Conservation (phyloP, 768 basidiomycete genomes). For the Leccinum barrowsii region DNA sequence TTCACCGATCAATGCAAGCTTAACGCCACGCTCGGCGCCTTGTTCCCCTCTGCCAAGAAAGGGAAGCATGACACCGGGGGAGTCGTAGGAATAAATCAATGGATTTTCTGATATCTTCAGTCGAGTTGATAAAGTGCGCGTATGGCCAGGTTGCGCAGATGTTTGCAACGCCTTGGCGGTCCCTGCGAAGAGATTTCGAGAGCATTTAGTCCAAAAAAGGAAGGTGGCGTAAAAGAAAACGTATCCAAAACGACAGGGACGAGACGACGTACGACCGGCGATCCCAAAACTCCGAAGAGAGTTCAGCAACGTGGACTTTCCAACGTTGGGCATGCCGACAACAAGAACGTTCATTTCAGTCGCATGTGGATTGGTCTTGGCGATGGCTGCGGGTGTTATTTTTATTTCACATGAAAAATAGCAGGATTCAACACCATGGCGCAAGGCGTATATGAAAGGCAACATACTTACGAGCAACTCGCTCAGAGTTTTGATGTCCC, state of each 20-base stretch:
- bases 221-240: neutral
- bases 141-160: constrained; percentile 86
- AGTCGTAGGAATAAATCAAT: constrained; percentile 89
- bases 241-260: constrained; percentile 2
- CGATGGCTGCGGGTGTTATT: constrained; percentile 48
- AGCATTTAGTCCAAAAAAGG: constrained; percentile 2
- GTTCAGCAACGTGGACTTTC: constrained; percentile 93
- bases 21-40: constrained; percentile 89
- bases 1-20: constrained; percentile 90
- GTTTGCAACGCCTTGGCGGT: constrained; percentile 89
- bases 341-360: constrained; percentile 86
- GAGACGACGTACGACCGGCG: constrained; percentile 63
- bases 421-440: neutral
- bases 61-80: constrained; percentile 96
- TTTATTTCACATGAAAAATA: constrained; percentile 1
- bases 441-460: neutral
- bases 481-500: constrained; percentile 63
- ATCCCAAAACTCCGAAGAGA: constrained; percentile 85
- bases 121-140: constrained; percentile 83
- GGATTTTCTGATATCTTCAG: constrained; percentile 81
- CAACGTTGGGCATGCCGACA: constrained; percentile 98
- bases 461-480: constrained; percentile 73
- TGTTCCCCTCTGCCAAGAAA: constrained; percentile 83
- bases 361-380: constrained; percentile 62
- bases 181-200: constrained; percentile 35